phyloP scores from a whole-genome alignment of 2,329 filamentous ascomycete genomes.

The Curvularia lunata region DNA sequence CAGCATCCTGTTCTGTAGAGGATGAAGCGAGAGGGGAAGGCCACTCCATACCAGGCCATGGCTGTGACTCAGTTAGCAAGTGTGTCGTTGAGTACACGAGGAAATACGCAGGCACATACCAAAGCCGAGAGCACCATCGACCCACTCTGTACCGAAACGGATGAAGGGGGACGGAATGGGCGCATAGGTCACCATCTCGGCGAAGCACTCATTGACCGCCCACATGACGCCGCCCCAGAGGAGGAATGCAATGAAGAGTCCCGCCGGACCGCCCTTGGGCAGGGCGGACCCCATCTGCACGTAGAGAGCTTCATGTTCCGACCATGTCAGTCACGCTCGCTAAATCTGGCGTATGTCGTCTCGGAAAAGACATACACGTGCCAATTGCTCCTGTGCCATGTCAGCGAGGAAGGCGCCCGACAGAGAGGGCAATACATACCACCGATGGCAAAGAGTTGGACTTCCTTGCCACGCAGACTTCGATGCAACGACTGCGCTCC shows the following conservation, averaged over 20 bases:
- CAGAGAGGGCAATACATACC: not conserved
- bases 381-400: not conserved
- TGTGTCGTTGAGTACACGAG: not conserved
- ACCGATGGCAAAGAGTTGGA: not conserved
- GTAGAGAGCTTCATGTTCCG: not conserved
- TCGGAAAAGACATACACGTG: not conserved
- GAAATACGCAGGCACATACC: not conserved
- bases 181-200: constrained; percentile 61
- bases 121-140: constrained; percentile 68
- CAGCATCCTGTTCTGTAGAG: not conserved
- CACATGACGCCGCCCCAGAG: constrained; percentile 63
- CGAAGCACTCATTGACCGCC: constrained; percentile 68
- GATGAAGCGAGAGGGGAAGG: not conserved
- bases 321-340: not conserved
- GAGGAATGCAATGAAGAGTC: constrained; percentile 64
- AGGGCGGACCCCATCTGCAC: not conserved
- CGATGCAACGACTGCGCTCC: not conserved
- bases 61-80: not conserved
- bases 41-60: not conserved
- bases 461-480: not conserved
- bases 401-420: not conserved
- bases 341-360: not conserved
- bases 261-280: constrained; percentile 55
- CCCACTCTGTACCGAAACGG: constrained; percentile 68
- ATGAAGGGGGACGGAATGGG: constrained; percentile 57